These are phyloP conservation scores for Pseudocercospora eumusae DNA, from an alignment of 2,329 filamentous ascomycete genomes.

Conservation along the genomic window DNA sequence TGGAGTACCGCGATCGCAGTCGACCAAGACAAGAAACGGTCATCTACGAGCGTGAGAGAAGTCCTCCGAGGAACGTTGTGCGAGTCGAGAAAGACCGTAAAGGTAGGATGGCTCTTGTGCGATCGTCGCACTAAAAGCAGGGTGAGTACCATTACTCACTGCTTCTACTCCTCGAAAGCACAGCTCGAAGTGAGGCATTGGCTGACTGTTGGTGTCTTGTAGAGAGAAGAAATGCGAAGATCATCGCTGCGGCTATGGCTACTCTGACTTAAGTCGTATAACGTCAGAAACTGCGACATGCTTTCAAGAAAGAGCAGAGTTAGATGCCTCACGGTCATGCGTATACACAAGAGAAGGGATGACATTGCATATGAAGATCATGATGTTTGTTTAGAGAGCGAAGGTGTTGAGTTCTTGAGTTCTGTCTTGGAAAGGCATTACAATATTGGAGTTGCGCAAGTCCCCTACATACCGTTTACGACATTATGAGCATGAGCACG, in stretches of 20 bases:
- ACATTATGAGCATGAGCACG: background rate
- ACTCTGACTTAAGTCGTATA: slow-evolving; percentile 40
- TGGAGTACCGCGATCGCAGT: slow-evolving; percentile 53
- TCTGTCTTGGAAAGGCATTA: background rate
- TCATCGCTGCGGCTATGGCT: slow-evolving; percentile 49
- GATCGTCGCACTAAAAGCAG: slow-evolving; percentile 64
- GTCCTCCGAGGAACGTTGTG: slow-evolving; percentile 56
- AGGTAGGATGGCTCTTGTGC: slow-evolving; percentile 91
- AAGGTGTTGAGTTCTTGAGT: background rate
- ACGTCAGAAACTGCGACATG: background rate
- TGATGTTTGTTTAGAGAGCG: background rate
- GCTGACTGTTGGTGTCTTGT: slow-evolving; percentile 31
- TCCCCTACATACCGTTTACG: background rate
- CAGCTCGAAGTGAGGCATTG: slow-evolving; percentile 5
- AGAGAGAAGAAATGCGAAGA: slow-evolving; percentile 47
- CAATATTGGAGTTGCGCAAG: no score
- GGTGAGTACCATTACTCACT: slow-evolving; percentile 8
- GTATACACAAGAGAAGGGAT: background rate
- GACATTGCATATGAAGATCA: background rate
- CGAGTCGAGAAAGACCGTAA: slow-evolving; percentile 86
- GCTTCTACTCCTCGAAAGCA: background rate
- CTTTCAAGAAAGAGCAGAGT: background rate
- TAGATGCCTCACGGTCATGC: background rate
- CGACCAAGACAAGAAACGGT: slow-evolving; percentile 62
- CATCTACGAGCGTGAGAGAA: slow-evolving; percentile 47